Evolutionary conservation across 2,329 filamentous ascomycete genomes (phyloP).

Genomic region (Aspergillus piperis): DNA sequence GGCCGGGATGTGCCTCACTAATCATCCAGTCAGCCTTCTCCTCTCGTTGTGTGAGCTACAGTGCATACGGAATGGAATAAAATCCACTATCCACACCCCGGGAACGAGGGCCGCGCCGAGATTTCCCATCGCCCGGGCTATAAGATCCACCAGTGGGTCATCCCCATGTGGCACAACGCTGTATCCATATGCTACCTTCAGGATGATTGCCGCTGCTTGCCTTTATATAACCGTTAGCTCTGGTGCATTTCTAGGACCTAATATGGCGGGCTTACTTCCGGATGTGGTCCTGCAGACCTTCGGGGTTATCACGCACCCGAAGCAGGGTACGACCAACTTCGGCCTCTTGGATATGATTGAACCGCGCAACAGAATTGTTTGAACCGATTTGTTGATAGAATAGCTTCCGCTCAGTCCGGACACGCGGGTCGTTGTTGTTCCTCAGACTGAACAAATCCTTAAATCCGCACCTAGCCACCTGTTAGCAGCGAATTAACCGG

Average conservation of each 20-base stretch:
- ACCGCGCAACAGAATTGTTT: constrained; percentile 41
- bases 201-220: constrained; percentile 43
- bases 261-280: constrained; percentile 37
- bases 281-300: constrained; percentile 45
- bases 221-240: constrained; percentile 19
- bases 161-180: constrained; percentile 39
- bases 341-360: constrained; percentile 46
- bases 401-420: constrained; percentile 49
- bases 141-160: constrained; percentile 50
- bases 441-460: constrained; percentile 38
- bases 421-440: constrained; percentile 38
- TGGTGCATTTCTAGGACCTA: neutral
- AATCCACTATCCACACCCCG: constrained; percentile 18
- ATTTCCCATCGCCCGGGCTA: constrained; percentile 41
- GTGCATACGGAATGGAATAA: constrained; percentile 12
- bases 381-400: constrained; percentile 51
- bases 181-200: constrained; percentile 53
- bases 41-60: neutral
- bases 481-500: neutral
- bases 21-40: neutral
- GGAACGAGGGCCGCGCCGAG: constrained; percentile 32
- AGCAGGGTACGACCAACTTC: constrained; percentile 50
- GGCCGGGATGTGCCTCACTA: constrained; percentile 14
- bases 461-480: constrained; percentile 39
- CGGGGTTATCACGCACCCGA: constrained; percentile 43